Evolutionary conservation across 148 eudicot species (phyloP).

Genomic region (Dysphania ambrosioides): DNA sequence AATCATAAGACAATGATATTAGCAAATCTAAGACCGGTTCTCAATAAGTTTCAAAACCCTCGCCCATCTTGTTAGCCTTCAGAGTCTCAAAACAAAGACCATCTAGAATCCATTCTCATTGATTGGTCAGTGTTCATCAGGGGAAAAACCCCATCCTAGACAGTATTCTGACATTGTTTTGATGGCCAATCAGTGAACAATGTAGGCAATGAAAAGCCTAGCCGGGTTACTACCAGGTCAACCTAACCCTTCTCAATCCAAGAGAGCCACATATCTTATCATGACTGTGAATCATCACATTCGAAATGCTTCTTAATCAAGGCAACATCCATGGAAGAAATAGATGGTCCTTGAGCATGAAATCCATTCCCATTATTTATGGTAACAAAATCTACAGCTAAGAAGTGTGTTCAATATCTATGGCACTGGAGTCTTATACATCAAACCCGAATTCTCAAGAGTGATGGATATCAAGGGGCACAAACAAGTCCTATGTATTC

Average conservation of each 20-base stretch:
- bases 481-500: conserved; percentile 3
- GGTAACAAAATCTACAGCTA: not conserved
- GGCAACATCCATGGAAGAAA: conserved; percentile 2
- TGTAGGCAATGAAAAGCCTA: not conserved
- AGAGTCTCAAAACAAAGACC: not conserved
- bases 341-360: not conserved
- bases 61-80: not conserved
- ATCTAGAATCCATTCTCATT: not conserved
- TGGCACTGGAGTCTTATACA: not conserved
- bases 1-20: not conserved
- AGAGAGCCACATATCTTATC: not conserved
- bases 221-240: conserved; percentile 1
- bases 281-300: not conserved
- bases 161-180: not conserved
- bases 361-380: not conserved
- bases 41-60: not conserved
- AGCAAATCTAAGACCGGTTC: not conserved
- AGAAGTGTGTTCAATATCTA: not conserved
- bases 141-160: not conserved
- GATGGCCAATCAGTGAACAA: not conserved
- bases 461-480: not conserved
- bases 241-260: not conserved
- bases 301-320: not conserved
- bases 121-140: not conserved
- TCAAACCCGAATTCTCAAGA: not conserved